phyloP scores from a whole-genome alignment of 768 basidiomycete species.

The Pulveroboletus sp. region DNA sequence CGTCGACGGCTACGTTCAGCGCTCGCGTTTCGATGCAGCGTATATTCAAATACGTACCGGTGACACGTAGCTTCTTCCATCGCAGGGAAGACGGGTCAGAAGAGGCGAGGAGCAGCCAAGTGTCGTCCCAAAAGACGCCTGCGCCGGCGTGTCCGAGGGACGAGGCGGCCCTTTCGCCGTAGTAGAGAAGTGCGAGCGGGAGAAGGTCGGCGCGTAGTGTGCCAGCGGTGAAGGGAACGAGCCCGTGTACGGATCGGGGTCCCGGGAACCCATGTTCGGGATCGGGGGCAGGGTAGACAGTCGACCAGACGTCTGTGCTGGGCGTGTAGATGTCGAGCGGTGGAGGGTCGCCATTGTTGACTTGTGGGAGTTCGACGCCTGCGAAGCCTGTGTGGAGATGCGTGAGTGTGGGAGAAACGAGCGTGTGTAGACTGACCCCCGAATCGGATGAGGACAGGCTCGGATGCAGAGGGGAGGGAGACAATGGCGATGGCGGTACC shows the following conservation, averaged over 20 bases:
- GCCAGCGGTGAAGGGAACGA: constrained; percentile 20
- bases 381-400: constrained; percentile 27
- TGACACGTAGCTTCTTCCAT: constrained; percentile 25
- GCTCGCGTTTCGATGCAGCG: no score
- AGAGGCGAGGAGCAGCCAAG: constrained; percentile 31
- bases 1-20: not conserved
- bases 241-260: constrained; percentile 33
- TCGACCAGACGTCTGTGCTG: constrained; percentile 19
- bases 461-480: constrained; percentile 9
- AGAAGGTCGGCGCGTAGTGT: not conserved
- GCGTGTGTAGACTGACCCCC: constrained; percentile 21
- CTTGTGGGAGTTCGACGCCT: constrained; percentile 32
- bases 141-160: constrained; percentile 37
- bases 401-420: not conserved
- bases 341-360: constrained; percentile 6
- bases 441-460: constrained; percentile 34
- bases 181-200: constrained; percentile 31
- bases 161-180: constrained; percentile 35
- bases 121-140: constrained; percentile 38
- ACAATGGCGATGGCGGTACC: constrained; percentile 37
- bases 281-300: constrained; percentile 23
- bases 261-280: constrained; percentile 28
- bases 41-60: not conserved
- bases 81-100: constrained; percentile 3
- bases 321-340: constrained; percentile 35